Conservation (phyloP, 257 asterid genomes). For the Rehmannia glutinosa region DNA sequence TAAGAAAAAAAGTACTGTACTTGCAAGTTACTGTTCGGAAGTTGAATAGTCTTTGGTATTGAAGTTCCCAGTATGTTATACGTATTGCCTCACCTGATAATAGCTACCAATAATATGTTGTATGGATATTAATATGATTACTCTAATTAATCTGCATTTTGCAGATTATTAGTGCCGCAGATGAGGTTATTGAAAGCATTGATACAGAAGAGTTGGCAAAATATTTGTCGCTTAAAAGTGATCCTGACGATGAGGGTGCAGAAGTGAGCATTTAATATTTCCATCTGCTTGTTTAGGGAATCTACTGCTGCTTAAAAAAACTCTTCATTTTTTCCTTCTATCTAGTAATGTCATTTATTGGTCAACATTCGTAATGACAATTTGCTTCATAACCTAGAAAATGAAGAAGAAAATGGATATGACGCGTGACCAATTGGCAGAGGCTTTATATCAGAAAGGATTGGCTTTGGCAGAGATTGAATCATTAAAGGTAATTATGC, state of each 20-base stretch:
- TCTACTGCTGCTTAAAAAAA: neutral
- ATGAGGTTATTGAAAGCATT: slow-evolving; percentile 69
- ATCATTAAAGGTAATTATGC: slow-evolving; percentile 50
- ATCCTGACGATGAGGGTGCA: slow-evolving; percentile 86
- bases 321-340: neutral
- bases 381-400: slow-evolving; percentile 41
- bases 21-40: no score
- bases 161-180: slow-evolving; percentile 77
- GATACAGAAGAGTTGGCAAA: slow-evolving; percentile 74
- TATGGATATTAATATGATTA: neutral
- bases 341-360: neutral
- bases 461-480: slow-evolving; percentile 76
- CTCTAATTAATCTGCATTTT: neutral
- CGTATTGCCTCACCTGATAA: no score
- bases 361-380: slow-evolving; percentile 14
- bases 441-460: slow-evolving; percentile 91
- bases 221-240: slow-evolving; percentile 56
- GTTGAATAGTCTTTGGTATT: no score
- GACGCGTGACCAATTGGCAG: slow-evolving; percentile 79
- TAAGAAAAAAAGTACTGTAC: neutral
- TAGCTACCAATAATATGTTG: neutral
- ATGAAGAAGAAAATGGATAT: slow-evolving; percentile 83
- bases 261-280: slow-evolving; percentile 55
- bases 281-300: slow-evolving; percentile 3
- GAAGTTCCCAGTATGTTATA: no score